Conservation (phyloP, 2,329 filamentous ascomycete species). For the Aspergillus awamori region DNA sequence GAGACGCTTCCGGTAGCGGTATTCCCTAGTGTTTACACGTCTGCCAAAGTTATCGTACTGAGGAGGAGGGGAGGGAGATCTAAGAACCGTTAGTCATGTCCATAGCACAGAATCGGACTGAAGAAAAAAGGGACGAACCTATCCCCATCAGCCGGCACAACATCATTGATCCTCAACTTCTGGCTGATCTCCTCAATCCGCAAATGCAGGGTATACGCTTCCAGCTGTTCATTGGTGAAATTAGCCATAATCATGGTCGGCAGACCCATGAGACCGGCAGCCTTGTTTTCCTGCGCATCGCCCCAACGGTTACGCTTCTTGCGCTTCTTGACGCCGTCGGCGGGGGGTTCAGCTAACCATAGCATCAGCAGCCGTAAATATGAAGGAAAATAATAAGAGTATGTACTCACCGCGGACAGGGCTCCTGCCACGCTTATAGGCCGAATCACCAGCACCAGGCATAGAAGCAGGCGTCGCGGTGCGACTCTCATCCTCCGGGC, state of each 20-base stretch:
- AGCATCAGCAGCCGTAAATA: slow-evolving; percentile 29
- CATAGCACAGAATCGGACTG: slow-evolving; percentile 17
- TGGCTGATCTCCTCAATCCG: slow-evolving; percentile 99
- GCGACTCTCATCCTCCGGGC: slow-evolving; percentile 49
- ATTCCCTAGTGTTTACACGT: slow-evolving; percentile 98
- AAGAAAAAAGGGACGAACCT: slow-evolving; percentile 61
- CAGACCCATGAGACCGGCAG: slow-evolving; percentile 94
- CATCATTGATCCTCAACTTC: slow-evolving; percentile 98
- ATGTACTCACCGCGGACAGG: slow-evolving; percentile 71
- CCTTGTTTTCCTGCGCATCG: slow-evolving; percentile 96
- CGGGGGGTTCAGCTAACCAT: slow-evolving; percentile 50
- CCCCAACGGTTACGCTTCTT: slow-evolving; percentile 99
- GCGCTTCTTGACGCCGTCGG: slow-evolving; percentile 80
- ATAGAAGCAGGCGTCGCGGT: slow-evolving; percentile 51
- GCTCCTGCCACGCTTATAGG: slow-evolving; percentile 85
- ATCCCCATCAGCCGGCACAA: slow-evolving; percentile 94
- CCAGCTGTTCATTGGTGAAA: slow-evolving; percentile 98
- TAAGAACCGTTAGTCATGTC: slow-evolving; percentile 43
- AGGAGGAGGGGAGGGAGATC: slow-evolving; percentile 91
- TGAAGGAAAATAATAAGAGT: background rate
- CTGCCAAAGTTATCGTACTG: slow-evolving; percentile 99
- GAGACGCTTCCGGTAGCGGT: slow-evolving; percentile 94
- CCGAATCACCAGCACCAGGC: slow-evolving; percentile 51
- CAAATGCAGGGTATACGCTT: slow-evolving; percentile 93
- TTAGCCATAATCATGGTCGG: slow-evolving; percentile 94